phyloP scores from a whole-genome alignment of 441 rosid species.

The Populus hybrid region DNA sequence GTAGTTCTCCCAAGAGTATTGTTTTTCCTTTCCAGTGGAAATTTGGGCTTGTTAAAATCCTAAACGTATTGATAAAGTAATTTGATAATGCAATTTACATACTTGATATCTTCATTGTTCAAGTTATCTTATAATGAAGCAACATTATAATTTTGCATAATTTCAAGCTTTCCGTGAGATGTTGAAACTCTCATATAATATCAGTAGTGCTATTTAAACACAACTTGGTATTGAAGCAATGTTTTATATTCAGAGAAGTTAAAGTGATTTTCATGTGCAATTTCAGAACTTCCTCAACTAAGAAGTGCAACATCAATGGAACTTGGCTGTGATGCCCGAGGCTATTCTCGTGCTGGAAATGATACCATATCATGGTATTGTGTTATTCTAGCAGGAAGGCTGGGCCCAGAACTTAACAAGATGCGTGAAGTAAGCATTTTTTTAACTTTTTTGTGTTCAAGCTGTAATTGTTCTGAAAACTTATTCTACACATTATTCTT shows the following conservation, averaged over 20 bases:
- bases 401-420: conserved; percentile 72
- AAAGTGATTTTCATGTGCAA: conserved; percentile 18
- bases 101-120: not conserved
- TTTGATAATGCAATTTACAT: no score
- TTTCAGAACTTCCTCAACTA: conserved; percentile 82
- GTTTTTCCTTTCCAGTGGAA: no score
- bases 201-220: no score
- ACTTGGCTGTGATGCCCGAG: conserved; percentile 94
- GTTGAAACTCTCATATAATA: not conserved
- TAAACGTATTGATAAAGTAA: no score
- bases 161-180: not conserved
- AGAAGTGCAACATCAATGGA: conserved; percentile 83
- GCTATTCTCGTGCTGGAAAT: conserved; percentile 88
- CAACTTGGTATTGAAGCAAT: not conserved
- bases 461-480: not conserved
- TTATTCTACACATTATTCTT: not conserved
- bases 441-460: conserved; percentile 16
- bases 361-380: conserved; percentile 84
- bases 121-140: not conserved
- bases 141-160: not conserved
- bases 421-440: conserved; percentile 84
- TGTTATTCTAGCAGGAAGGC: conserved; percentile 92
- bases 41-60: no score
- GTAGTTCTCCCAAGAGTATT: no score
- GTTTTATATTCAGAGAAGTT: not conserved